A percentile compares a stretch with the other conserved stretches of the same genome.
Conservation (phyloP, 1,284 basidiomycete genomes). For the Cutaneotrichosporon mucoides region DNA sequence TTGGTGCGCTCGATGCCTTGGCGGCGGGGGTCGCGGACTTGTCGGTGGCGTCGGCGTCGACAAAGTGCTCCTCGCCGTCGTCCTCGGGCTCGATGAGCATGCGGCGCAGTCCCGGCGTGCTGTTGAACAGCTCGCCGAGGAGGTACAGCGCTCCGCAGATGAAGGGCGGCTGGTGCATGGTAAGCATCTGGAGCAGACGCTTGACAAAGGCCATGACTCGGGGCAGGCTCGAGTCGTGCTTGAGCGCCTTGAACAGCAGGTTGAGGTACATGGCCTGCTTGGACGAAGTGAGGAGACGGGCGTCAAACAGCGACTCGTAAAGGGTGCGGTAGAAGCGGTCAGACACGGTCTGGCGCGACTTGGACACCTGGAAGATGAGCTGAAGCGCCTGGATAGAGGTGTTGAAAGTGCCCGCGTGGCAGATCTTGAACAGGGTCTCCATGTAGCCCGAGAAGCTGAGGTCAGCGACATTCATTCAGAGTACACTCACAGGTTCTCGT, state of each 20-base stretch:
- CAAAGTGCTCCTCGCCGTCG: slow-evolving; percentile 55
- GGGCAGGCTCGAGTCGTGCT: slow-evolving; percentile 61
- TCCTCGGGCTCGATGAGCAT: slow-evolving; percentile 58
- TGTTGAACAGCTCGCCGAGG: slow-evolving; percentile 67
- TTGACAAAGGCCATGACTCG: slow-evolving; percentile 80
- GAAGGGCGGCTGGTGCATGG: slow-evolving; percentile 74
- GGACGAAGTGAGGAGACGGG: slow-evolving; percentile 72
- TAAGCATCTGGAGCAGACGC: slow-evolving; percentile 80
- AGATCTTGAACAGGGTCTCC: slow-evolving; percentile 91
- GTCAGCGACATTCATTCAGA: too few species aligned
- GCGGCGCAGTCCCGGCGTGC: slow-evolving; percentile 63
- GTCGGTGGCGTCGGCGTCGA: slow-evolving; percentile 45
- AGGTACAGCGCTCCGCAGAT: slow-evolving; percentile 77
- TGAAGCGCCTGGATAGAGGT: slow-evolving; percentile 91
- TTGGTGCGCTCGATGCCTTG: slow-evolving; percentile 10
- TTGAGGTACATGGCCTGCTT: slow-evolving; percentile 99
- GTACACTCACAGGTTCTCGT: slow-evolving; percentile 51
- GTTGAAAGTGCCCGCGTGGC: slow-evolving; percentile 86
- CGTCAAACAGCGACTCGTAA: slow-evolving; percentile 83
- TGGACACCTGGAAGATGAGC: slow-evolving; percentile 78
- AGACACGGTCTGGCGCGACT: slow-evolving; percentile 55
- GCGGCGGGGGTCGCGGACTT: slow-evolving; percentile 9
- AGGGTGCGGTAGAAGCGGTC: slow-evolving; percentile 89
- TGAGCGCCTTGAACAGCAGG: slow-evolving; percentile 86
- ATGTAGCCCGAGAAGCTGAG: slow-evolving; percentile 72